Conservation (phyloP, 352 stramenopile species). For the Phytopythium delawarense region DNA sequence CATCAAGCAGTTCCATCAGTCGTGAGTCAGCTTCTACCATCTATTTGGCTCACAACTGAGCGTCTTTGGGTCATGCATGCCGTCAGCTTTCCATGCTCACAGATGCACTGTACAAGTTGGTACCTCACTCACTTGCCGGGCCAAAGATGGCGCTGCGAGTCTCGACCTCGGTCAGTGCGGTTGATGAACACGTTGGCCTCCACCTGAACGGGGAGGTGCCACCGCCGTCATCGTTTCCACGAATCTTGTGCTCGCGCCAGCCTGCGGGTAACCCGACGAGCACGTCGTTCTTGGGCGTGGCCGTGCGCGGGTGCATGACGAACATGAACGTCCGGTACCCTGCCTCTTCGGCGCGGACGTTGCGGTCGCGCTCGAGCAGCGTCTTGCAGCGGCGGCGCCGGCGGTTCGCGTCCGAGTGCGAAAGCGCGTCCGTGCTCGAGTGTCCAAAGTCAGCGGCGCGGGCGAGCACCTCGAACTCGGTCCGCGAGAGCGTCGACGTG, state of each 20-base stretch:
- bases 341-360: conserved; percentile 44
- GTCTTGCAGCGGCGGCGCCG: conserved; percentile 70
- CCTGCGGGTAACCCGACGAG: conserved; percentile 54
- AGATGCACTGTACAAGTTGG: not conserved
- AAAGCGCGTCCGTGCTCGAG: conserved; percentile 29
- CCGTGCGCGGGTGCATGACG: conserved; percentile 67
- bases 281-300: conserved; percentile 83
- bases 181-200: not conserved
- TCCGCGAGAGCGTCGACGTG: conserved; percentile 32
- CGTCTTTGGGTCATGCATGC: not conserved
- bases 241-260: not conserved
- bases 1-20: not conserved
- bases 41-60: not conserved
- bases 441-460: conserved; percentile 78
- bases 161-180: not conserved
- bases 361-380: conserved; percentile 79
- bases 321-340: conserved; percentile 71
- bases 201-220: not conserved
- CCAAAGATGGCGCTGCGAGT: not conserved
- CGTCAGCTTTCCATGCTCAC: not conserved
- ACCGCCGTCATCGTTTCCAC: not conserved
- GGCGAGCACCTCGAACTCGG: conserved; percentile 74
- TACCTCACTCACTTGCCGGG: not conserved
- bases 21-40: not conserved
- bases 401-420: conserved; percentile 43